Conservation (phyloP, 345 rosid species). For the Arabis hirsuta region DNA sequence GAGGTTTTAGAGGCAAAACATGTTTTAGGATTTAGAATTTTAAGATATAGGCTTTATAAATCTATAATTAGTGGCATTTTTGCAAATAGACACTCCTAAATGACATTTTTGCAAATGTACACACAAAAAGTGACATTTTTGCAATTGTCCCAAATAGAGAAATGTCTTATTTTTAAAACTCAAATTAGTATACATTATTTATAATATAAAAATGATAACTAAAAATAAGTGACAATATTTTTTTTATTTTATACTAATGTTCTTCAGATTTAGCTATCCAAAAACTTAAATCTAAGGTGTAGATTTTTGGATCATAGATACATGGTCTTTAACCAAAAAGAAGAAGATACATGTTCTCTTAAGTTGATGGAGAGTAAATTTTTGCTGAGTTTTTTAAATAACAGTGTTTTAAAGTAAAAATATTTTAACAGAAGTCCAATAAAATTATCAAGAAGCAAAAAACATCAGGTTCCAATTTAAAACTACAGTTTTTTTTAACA, state of each 20-base stretch:
- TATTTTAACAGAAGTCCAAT: not conserved
- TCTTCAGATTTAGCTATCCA: not conserved
- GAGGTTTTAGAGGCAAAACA: too few species aligned
- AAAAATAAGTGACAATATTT: not conserved
- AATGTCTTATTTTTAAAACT: not conserved
- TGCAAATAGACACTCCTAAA: too few species aligned
- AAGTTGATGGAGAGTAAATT: not conserved
- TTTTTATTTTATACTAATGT: not conserved
- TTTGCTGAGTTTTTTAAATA: not conserved
- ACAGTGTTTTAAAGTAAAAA: too few species aligned
- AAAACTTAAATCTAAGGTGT: not conserved
- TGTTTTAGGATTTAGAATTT: too few species aligned
- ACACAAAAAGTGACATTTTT: too few species aligned
- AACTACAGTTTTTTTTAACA: not conserved
- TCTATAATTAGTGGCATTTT: too few species aligned
- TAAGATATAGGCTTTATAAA: too few species aligned
- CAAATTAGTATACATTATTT: not conserved
- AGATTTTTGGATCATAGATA: not conserved
- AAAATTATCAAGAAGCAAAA: not conserved
- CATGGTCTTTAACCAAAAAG: not conserved
- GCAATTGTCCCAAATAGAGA: too few species aligned
- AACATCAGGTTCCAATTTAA: not conserved
- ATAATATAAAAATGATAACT: not conserved
- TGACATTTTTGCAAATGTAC: too few species aligned
- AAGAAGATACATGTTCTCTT: constrained; percentile 1